Conservation (phyloP, 768 basidiomycete genomes). For the Tulasnella calospora region DNA sequence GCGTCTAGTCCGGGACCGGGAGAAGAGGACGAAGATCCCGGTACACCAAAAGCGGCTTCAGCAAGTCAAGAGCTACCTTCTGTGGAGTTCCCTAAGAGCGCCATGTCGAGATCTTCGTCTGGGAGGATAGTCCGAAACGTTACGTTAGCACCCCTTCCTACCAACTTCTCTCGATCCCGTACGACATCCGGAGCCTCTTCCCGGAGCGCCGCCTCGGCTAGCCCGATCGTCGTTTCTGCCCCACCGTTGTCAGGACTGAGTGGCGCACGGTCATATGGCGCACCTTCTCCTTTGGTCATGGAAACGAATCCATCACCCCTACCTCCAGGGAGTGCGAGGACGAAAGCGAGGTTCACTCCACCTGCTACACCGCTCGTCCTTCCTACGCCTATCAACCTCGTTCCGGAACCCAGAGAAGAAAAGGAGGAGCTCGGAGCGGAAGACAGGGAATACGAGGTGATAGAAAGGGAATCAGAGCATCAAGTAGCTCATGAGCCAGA, state of each 20-base stretch:
- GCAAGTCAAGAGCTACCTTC: background rate
- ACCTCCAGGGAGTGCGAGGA: background rate
- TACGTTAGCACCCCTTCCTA: background rate
- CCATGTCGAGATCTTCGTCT: background rate
- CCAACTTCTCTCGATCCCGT: background rate
- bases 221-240: background rate
- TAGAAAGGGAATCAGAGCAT: background rate
- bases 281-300: background rate
- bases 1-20: background rate
- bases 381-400: background rate
- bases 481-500: background rate
- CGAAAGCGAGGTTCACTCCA: background rate
- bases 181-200: background rate
- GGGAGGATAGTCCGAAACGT: conserved; percentile 16
- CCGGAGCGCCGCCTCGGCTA: background rate
- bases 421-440: background rate
- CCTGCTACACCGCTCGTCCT: background rate
- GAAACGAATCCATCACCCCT: background rate
- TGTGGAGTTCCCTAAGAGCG: background rate
- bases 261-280: background rate
- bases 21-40: background rate
- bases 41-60: background rate
- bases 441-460: background rate
- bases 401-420: background rate
- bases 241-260: background rate